Evolutionary conservation across 2,329 filamentous ascomycete species (phyloP), one percentile per base, ranked within the genome.

Genomic region (Ambrosiella cleistominuta): DNA sequence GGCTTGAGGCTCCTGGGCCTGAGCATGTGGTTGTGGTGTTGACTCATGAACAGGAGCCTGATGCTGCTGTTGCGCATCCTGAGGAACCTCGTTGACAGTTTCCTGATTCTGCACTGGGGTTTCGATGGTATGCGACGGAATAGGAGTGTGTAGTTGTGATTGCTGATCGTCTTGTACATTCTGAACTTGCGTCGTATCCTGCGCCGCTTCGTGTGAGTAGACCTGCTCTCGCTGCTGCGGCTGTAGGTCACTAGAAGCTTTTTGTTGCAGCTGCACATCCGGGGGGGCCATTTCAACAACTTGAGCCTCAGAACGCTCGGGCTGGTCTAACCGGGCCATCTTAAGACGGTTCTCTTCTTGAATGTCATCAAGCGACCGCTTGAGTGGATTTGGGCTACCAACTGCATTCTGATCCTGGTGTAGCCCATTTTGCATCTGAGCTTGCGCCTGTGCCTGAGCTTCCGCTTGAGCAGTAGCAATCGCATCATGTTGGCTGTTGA

Each of bases 301-400:
- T 7, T 54, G 17, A 17, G 52, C 5, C 2, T 42, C 37, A 13
- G 35, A 17, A 19, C 47, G 36, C 11, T 49, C 47, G 8, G 54
- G 9, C 13, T 54, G 52, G 19, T 54, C 59, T 17, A 61, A 42
- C 11, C 59, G 56, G 53, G 59, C 56, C 27, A 61, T 51, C 49
- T 61, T 61, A 13, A 61, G 36, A 44, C 50, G 17, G 17, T 57
- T n/a, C 9, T 27, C 44, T 44, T 58, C 59, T 47, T 56, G 47
- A 7, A 7, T 8, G 5, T 44, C 38, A 63, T 74, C 72, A 53
- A 72, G 71, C 35, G 67, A 65, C 58, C 72, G 66, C 66, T 75
- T 74, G 59, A 72, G 67, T 55, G 71, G 69, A 62, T 68, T 70
- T 49, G 68, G 65, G 54, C 67, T 50, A 17, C 27, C 61, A 65